Evolutionary conservation across 2,329 filamentous ascomycete genomes (phyloP).

Genomic region (Furcasterigmium sp.): DNA sequence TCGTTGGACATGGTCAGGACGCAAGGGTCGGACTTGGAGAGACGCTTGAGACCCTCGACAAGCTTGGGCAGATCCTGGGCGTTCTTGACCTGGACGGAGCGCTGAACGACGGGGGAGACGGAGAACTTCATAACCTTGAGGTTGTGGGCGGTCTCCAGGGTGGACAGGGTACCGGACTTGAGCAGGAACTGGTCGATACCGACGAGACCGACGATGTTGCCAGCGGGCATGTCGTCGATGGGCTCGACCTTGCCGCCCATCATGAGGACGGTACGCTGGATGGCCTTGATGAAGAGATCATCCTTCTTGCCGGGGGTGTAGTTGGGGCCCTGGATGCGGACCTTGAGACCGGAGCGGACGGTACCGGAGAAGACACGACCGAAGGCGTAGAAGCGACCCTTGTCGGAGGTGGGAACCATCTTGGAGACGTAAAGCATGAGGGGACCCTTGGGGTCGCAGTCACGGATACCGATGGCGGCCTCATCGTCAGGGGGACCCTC

Average conservation of each 20-base stretch:
- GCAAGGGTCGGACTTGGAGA: constrained; percentile 99
- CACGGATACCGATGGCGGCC: constrained; percentile 91
- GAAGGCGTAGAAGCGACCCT: constrained; percentile 99
- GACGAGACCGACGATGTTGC: constrained; percentile 99
- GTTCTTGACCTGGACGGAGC: constrained; percentile 99
- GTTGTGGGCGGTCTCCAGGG: constrained; percentile 97
- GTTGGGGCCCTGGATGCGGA: constrained; percentile 99
- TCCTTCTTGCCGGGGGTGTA: constrained; percentile 98
- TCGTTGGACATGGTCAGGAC: constrained; percentile 85
- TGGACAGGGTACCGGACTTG: constrained; percentile 99
- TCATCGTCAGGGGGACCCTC: constrained; percentile 94
- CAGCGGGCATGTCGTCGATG: constrained; percentile 97
- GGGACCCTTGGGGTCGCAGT: constrained; percentile 95
- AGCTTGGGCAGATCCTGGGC: constrained; percentile 99
- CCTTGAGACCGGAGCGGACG: constrained; percentile 95
- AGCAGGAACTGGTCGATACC: constrained; percentile 99
- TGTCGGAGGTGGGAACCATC: constrained; percentile 99
- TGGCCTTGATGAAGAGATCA: constrained; percentile 97
- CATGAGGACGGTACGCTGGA: constrained; percentile 99
- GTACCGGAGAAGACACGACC: constrained; percentile 99
- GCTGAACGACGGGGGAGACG: constrained; percentile 96
- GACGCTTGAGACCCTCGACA: constrained; percentile 99
- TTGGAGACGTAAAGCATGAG: constrained; percentile 99
- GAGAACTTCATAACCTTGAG: constrained; percentile 99
- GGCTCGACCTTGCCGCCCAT: constrained; percentile 99